These are phyloP conservation scores for Trichoderma sp. DNA, from an alignment of 2,329 filamentous ascomycete species.

Conservation along the genomic window DNA sequence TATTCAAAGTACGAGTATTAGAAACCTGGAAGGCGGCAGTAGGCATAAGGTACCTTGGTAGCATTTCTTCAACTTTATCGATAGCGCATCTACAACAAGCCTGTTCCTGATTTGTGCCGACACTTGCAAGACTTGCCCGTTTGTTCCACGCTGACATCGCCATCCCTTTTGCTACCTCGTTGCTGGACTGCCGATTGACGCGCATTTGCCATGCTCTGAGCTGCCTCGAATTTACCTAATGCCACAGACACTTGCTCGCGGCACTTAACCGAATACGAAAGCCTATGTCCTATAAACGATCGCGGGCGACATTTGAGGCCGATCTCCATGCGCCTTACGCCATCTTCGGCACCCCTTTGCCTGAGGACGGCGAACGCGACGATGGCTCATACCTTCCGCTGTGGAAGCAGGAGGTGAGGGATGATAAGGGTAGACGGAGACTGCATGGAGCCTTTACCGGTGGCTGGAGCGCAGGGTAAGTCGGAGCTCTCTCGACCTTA, in stretches of 20 bases:
- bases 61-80: conserved; percentile 10
- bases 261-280: conserved; percentile 6
- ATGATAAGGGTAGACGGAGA: conserved; percentile 85
- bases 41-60: neutral
- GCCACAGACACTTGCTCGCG: neutral
- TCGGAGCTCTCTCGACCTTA: conserved; percentile 14
- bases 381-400: conserved; percentile 89
- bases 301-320: conserved; percentile 73
- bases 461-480: conserved; percentile 92
- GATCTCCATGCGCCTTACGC: conserved; percentile 73
- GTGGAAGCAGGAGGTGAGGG: conserved; percentile 98
- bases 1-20: neutral
- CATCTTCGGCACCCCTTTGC: conserved; percentile 80
- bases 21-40: neutral
- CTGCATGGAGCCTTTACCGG: conserved; percentile 96
- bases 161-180: neutral
- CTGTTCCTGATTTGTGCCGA: neutral
- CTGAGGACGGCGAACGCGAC: conserved; percentile 77
- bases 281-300: conserved; percentile 76
- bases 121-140: neutral
- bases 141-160: neutral
- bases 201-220: neutral
- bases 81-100: conserved; percentile 8
- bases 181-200: no score
- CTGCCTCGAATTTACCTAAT: neutral